phyloP scores from a whole-genome alignment of 2,329 filamentous ascomycete species.

The Cladosporium sp. region DNA sequence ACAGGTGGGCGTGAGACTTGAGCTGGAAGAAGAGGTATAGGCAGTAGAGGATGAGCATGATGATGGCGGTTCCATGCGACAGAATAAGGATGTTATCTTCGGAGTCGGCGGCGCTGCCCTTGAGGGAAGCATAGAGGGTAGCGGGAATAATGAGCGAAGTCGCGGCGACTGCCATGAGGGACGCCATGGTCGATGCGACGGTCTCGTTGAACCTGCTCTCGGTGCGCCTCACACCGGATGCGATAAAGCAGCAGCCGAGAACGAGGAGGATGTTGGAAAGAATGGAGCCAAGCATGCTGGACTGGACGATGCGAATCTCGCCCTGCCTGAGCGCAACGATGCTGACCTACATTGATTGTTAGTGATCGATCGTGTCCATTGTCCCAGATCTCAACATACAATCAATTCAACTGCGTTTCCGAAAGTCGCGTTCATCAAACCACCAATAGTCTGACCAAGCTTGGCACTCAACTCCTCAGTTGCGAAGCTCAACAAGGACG shows the following conservation, averaged over 20 bases:
- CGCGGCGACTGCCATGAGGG: constrained; percentile 58
- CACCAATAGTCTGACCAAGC: constrained; percentile 79
- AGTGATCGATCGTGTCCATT: background rate
- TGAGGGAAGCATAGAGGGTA: constrained; percentile 53
- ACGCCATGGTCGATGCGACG: constrained; percentile 75
- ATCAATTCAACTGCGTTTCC: constrained; percentile 57
- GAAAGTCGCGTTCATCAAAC: constrained; percentile 86
- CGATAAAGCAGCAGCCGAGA: constrained; percentile 57
- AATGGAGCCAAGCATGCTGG: constrained; percentile 95
- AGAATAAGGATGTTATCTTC: constrained; percentile 52
- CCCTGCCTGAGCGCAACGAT: constrained; percentile 83
- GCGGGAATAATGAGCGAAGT: constrained; percentile 58
- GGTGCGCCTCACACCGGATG: constrained; percentile 48
- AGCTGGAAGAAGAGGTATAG: constrained; percentile 60
- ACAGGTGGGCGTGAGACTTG: constrained; percentile 52
- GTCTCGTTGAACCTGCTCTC: constrained; percentile 67
- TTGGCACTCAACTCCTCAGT: constrained; percentile 86
- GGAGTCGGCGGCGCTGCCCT: constrained; percentile 42
- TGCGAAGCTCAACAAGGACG: constrained; percentile 81
- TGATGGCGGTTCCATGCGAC: constrained; percentile 56
- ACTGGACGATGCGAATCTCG: constrained; percentile 95
- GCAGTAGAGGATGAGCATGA: constrained; percentile 56
- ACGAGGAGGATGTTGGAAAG: constrained; percentile 89
- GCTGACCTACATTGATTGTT: constrained; percentile 64
- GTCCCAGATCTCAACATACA: constrained; percentile 41